Percentiles rank a stretch among this genome's conserved stretches.
Evolutionary conservation across 768 basidiomycete genomes (phyloP).

Genomic region (Boletellus sp.): DNA sequence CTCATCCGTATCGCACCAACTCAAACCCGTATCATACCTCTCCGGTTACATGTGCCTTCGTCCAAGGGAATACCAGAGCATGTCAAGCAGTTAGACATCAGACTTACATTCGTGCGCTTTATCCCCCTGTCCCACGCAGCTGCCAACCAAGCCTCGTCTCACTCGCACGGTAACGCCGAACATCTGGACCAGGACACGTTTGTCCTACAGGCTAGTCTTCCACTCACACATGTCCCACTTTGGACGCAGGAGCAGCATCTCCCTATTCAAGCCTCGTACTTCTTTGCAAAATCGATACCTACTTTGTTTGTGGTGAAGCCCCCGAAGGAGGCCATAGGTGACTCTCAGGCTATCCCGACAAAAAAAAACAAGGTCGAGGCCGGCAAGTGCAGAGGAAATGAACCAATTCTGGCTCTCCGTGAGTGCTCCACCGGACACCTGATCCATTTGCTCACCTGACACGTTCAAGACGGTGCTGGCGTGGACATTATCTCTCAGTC

Average conservation of each 20-base stretch:
- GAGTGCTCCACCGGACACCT: constrained; percentile 20
- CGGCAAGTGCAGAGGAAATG: constrained; percentile 22
- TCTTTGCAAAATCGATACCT: constrained; percentile 52
- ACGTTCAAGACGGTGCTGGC: constrained; percentile 76
- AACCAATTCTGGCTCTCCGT: constrained; percentile 67
- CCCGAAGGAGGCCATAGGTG: constrained; percentile 38
- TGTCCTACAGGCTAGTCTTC: constrained; percentile 37
- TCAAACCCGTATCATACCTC: constrained; percentile 59
- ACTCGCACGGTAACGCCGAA: background rate
- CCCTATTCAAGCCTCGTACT: constrained; percentile 54
- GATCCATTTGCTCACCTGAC: constrained; percentile 1
- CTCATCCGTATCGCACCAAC: constrained; percentile 49
- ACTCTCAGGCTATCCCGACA: constrained; percentile 1
- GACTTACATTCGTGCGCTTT: constrained; percentile 30
- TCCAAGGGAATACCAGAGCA: constrained; percentile 29
- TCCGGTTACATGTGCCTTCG: constrained; percentile 41
- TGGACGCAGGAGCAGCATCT: constrained; percentile 38
- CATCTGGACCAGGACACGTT: background rate
- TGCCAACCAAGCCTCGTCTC: background rate
- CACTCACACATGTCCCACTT: constrained; percentile 41
- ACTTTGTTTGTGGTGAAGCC: constrained; percentile 57
- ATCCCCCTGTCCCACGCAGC: background rate
- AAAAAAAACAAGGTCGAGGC: background rate
- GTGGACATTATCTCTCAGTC: constrained; percentile 56
- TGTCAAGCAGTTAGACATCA: constrained; percentile 38